phyloP scores from a whole-genome alignment of 441 rosid species.

The Erysimum cheiri region DNA sequence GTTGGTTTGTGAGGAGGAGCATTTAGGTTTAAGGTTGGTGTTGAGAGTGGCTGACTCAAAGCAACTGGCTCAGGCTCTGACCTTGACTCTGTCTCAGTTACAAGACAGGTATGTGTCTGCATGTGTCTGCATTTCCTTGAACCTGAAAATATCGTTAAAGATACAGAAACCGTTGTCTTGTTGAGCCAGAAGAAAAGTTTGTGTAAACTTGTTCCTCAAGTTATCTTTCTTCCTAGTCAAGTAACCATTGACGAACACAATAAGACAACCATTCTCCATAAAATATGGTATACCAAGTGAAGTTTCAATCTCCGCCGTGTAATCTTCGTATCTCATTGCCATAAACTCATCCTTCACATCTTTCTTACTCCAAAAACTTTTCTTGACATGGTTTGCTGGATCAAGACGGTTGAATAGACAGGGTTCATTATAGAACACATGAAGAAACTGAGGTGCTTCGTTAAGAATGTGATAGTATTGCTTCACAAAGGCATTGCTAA shows the following conservation, averaged over 20 bases:
- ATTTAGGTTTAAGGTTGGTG: neutral
- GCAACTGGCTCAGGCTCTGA: neutral
- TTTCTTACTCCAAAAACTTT: constrained; percentile 21
- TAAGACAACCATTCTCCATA: constrained; percentile 10
- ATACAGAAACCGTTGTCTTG: constrained; percentile 10
- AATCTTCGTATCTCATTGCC: constrained; percentile 20
- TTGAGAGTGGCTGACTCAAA: neutral
- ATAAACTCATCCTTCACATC: constrained; percentile 35
- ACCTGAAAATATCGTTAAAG: constrained; percentile 33
- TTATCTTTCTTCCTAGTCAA: constrained; percentile 27
- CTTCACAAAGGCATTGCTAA: constrained; percentile 25
- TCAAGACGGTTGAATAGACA: constrained; percentile 34
- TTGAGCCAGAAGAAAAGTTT: constrained; percentile 31
- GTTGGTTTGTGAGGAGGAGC: neutral
- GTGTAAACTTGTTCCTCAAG: constrained; percentile 28
- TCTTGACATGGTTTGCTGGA: constrained; percentile 16
- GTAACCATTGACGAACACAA: constrained; percentile 28
- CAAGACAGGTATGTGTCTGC: constrained; percentile 3
- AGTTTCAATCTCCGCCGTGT: constrained; percentile 29
- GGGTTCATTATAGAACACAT: constrained; percentile 21
- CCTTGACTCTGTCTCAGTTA: neutral
- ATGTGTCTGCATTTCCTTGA: neutral
- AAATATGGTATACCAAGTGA: constrained; percentile 32
- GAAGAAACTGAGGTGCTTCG: constrained; percentile 33
- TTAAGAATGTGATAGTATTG: constrained; percentile 27